Evolutionary conservation across 306 rosid species (phyloP).

Genomic region (Pterocarpus santalinus): DNA sequence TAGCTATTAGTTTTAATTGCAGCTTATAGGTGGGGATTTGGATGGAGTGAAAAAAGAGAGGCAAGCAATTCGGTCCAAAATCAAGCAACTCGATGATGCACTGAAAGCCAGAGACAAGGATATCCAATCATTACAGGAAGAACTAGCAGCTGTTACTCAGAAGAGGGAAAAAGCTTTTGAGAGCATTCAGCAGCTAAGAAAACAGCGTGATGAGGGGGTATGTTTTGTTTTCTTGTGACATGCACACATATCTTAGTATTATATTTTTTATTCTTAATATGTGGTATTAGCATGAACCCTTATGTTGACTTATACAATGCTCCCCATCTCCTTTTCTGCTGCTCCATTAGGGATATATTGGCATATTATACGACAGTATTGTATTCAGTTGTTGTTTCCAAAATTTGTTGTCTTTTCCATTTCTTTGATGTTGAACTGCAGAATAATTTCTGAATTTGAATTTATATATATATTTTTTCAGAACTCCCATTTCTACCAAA

Average conservation of each 20-base stretch:
- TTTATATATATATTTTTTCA: conserved; percentile 44
- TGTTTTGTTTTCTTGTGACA: conserved; percentile 33
- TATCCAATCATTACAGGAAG: conserved; percentile 68
- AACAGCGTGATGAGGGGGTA: conserved; percentile 82
- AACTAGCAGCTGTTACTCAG: conserved; percentile 61
- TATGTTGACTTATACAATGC: conserved; percentile 4
- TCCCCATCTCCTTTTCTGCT: conserved; percentile 4
- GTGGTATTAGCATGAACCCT: conserved; percentile 1
- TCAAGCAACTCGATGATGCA: conserved; percentile 81
- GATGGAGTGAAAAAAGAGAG: conserved; percentile 85
- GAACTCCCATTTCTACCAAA: conserved; percentile 73
- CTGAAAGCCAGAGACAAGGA: conserved; percentile 67
- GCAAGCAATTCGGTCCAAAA: conserved; percentile 72
- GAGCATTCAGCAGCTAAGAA: conserved; percentile 68
- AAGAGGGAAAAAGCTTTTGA: conserved; percentile 78
- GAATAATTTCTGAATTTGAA: conserved; percentile 9
- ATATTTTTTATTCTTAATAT: neutral
- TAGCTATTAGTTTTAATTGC: conserved; percentile 41
- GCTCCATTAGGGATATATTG: neutral
- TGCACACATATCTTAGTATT: neutral
- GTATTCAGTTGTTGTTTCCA: neutral
- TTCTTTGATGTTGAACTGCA: neutral
- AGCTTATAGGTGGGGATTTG: conserved; percentile 80
- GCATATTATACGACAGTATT: neutral
- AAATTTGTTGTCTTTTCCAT: conserved; percentile 6